A percentile compares a stretch with the other conserved stretches of the same genome.
phyloP scores from a whole-genome alignment of 352 stramenopile species.

The Plasmopara viticola region DNA sequence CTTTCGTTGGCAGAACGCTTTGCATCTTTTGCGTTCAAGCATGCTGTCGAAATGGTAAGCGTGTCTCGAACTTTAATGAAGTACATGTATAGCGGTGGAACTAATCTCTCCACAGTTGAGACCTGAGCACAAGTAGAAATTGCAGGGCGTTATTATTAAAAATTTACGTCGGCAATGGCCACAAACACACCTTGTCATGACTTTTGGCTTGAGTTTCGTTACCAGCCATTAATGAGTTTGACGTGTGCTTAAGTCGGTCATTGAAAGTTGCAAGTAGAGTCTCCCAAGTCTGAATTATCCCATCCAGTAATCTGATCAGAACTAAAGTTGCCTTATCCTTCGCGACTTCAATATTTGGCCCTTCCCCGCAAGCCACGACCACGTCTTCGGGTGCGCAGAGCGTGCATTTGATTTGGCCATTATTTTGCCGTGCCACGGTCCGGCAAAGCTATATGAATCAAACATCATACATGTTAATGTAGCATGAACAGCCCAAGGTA shows the following conservation, averaged over 20 bases:
- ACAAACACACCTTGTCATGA: conserved; percentile 24
- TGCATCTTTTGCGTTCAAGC: conserved; percentile 61
- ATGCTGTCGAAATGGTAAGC: conserved; percentile 49
- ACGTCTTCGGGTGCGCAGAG: conserved; percentile 30
- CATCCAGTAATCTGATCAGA: conserved; percentile 32
- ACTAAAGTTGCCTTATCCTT: conserved; percentile 26
- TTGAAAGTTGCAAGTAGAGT: conserved; percentile 41
- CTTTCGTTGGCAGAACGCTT: conserved; percentile 67
- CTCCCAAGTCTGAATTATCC: conserved; percentile 46
- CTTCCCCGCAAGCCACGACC: conserved; percentile 25
- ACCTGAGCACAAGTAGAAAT: conserved; percentile 14
- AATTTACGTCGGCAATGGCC: neutral
- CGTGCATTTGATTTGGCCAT: conserved; percentile 25
- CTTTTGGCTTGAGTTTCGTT: conserved; percentile 56
- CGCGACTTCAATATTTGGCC: conserved; percentile 25
- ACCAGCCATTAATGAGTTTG: conserved; percentile 55
- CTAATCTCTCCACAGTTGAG: conserved; percentile 27
- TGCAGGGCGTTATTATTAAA: neutral
- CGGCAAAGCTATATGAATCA: conserved; percentile 19
- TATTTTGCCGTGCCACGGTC: conserved; percentile 11
- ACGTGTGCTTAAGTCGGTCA: conserved; percentile 31
- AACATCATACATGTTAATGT: conserved; percentile 3
- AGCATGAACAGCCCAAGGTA: conserved; percentile 2
- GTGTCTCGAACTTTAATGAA: conserved; percentile 40
- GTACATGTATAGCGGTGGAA: conserved; percentile 41